Evolutionary conservation across 441 rosid species (phyloP), one percentile per base, ranked within the genome.

Genomic region (Flueggea neowawraea): DNA sequence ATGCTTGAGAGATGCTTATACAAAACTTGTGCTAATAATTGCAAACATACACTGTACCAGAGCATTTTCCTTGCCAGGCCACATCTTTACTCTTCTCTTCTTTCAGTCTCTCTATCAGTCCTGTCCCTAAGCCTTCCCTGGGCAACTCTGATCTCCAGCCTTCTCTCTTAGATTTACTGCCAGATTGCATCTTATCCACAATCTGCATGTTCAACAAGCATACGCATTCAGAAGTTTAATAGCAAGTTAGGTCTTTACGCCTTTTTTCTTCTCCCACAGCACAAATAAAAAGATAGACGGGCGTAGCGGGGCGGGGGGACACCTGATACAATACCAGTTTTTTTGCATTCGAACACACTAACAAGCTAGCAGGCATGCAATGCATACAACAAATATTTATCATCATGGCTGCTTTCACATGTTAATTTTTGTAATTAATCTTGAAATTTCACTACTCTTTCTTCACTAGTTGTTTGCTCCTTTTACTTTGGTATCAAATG

Each of bases 31-130:
- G 43, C 63, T 60, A 61, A 57, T 45, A 68, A 70, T 57, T 71
- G 73, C 47, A 77, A 62, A 94, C 99, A 72, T 91, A 91, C 99
- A 95, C 96, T 80, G 98, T 85, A 85, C 98, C 98, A 58, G 99
- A 95, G 70, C 99, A 95, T 86, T 88, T 95, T 65, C 98, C 99
- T 77, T 85, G 87, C 99, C 99, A 95, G 69, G 9, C 73, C 51
- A 54, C 88, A 77, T 95, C 97, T 49, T 82, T 95, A 50, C 64
- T 72, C 68, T 95, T 95, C 54, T 83, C 89, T 70, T 68, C 86
- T 64, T 80, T 87, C 99, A 95, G 72, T 76, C 78, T 75, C 69
- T 80, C 89, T 10, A 89, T 51, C 60, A 85, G 85, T 41, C 77
- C 77, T 32, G 47, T 66, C 64, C 99, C 98, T 66, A 89, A 64